Base-by-base conservation (phyloP, 2,329 filamentous ascomycete genomes). In the Scytalidium sp. region DNA sequence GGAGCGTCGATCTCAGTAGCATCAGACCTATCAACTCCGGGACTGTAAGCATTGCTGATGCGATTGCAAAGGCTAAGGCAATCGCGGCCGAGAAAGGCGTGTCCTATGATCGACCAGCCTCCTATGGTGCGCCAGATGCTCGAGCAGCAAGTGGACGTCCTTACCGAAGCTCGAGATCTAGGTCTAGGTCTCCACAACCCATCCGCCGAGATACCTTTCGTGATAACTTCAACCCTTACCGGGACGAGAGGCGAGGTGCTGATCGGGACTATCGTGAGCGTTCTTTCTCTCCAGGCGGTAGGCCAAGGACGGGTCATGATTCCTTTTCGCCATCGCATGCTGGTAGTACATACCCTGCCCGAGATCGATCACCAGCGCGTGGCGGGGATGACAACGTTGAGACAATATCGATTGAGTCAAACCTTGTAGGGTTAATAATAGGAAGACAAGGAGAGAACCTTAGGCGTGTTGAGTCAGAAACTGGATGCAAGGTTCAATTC, bases 391-490 rank as follows among this genome's bases (percentile, higher is more conserved):
- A 90, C 57, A 87, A 85, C 61, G 80, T 81, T 20, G 91, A 96
- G 71, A 88, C 86, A 20, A 91, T 96, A 58, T 81, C 87, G 61
- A 90, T 96, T 62, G 90, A 96, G 65, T 90, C 89, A 19, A 88
- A 84, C 60, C 78, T 96, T 43, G 91, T 96, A 46, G 91, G 91
- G 40, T 76, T 96, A 27, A 95, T 96, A 62, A 96, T 96, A 64
- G 91, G 91, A 47, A 84, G 91, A 52, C 88, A 92, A 64, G 91
- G 91, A 58, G 92, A 96, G 71, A 96, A 95, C 60, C 74, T 96
- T 41, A 80, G 90, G 58, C 85, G 89, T 51, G 90, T 96, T 56
- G 92, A 96, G 69, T 76, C 81, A 42, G 90, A 95, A 60, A 90
- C 87, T 43, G 83, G 83, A 47, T 92, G 90, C 60, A 80, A 91